These are phyloP conservation scores for Albophoma yamanashiensis DNA, from an alignment of 2,329 filamentous ascomycete species.

Conservation along the genomic window DNA sequence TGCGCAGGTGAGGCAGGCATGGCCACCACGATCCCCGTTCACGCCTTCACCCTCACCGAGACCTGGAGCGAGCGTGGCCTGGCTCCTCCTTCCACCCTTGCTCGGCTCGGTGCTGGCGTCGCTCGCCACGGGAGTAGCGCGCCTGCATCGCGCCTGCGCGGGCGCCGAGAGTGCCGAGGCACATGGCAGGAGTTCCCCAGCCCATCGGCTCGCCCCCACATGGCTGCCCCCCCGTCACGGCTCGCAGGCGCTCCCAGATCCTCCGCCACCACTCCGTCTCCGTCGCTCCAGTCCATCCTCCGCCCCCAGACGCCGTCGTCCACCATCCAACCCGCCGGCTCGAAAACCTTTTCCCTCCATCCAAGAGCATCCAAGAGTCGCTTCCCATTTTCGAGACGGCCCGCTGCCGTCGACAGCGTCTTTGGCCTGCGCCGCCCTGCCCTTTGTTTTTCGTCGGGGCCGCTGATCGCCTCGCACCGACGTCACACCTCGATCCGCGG, in stretches of 20 bases:
- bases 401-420: not conserved
- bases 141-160: too few species aligned
- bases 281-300: not conserved
- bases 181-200: not conserved
- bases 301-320: not conserved
- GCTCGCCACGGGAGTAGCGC: too few species aligned
- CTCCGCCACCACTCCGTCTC: not conserved
- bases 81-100: too few species aligned
- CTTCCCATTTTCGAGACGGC: not conserved
- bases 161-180: slow-evolving; percentile 4
- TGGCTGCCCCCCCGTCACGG: not conserved
- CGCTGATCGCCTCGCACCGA: not conserved
- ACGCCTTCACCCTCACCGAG: too few species aligned
- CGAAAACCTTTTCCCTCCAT: not conserved
- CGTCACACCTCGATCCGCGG: not conserved
- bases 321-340: not conserved
- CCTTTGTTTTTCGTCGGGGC: too few species aligned
- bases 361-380: not conserved
- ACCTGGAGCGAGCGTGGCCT: too few species aligned
- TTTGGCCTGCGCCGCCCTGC: not conserved
- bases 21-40: too few species aligned
- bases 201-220: not conserved
- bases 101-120: not conserved
- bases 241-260: not conserved
- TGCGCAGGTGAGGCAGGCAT: too few species aligned